Conservation (phyloP, 441 rosid genomes). For the Erodium trifolium region DNA sequence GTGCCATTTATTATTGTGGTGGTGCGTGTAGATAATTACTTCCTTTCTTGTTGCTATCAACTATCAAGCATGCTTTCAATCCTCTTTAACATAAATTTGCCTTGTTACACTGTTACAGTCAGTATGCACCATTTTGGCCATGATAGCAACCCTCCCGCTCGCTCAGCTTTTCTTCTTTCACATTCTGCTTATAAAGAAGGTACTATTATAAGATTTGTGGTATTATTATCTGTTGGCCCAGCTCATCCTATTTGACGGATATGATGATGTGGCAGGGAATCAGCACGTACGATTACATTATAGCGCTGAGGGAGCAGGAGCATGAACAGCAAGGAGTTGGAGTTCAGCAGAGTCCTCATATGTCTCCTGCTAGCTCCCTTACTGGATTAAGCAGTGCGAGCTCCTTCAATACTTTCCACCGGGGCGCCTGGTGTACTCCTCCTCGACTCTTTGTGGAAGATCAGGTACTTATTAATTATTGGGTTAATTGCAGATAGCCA, state of each 20-base stretch:
- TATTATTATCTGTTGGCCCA: background rate
- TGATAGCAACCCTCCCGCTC: constrained; percentile 88
- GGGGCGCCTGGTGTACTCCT: constrained; percentile 98
- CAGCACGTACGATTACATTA: constrained; percentile 91
- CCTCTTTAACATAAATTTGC: background rate
- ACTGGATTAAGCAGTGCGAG: constrained; percentile 96
- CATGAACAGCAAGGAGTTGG: constrained; percentile 82
- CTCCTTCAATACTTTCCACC: constrained; percentile 83
- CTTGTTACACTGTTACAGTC: constrained; percentile 55
- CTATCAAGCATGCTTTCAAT: background rate
- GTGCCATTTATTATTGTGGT: constrained; percentile 79
- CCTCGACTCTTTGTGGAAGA: constrained; percentile 92
- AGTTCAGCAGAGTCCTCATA: constrained; percentile 86
- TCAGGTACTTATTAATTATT: constrained; percentile 41
- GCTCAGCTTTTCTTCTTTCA: constrained; percentile 97
- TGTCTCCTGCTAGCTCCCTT: constrained; percentile 92
- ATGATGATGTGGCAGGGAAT: constrained; percentile 50
- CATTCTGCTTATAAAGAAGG: constrained; percentile 82
- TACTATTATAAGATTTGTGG: constrained; percentile 15
- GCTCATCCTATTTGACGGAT: background rate
- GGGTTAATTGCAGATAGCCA: too few species aligned
- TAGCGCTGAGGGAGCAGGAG: constrained; percentile 92
- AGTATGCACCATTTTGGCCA: constrained; percentile 74
- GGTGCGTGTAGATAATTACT: constrained; percentile 36
- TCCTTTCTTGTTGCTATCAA: too few species aligned